These are phyloP conservation scores for Pseudomonodictys pantanalensis DNA, from an alignment of 495 filamentous ascomycete species.

Conservation along the genomic window DNA sequence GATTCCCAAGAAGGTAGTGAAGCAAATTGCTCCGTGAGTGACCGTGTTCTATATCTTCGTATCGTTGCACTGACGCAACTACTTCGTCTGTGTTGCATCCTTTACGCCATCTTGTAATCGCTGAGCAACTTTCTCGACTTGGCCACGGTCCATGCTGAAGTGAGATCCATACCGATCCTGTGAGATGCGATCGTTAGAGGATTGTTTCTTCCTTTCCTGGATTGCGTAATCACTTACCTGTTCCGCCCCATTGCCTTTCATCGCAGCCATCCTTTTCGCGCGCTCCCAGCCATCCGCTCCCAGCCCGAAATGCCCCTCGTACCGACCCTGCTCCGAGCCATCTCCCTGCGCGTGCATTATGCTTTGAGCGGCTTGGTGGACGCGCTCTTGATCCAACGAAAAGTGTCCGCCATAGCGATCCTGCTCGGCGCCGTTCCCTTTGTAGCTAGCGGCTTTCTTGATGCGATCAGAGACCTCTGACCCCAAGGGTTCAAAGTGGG, in stretches of 20 bases:
- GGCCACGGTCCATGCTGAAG: slow-evolving; percentile 1
- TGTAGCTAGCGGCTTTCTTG: not conserved
- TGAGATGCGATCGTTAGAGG: not conserved
- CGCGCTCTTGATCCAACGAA: slow-evolving; percentile 7
- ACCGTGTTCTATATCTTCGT: too few relatives aligned
- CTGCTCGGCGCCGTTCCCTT: slow-evolving; percentile 12
- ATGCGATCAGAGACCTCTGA: not conserved
- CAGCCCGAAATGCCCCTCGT: slow-evolving; percentile 13
- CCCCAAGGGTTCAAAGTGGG: slow-evolving; percentile 1
- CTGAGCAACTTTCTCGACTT: slow-evolving; percentile 1
- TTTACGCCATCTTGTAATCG: not conserved
- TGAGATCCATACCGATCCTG: slow-evolving; percentile 12
- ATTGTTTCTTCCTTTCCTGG: not conserved
- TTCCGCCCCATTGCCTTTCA: slow-evolving; percentile 6
- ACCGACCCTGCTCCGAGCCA: slow-evolving; percentile 11
- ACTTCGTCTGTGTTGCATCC: not conserved
- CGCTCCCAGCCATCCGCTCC: slow-evolving; percentile 9
- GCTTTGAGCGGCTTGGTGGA: slow-evolving; percentile 5
- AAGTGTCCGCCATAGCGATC: slow-evolving; percentile 14
- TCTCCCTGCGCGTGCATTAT: not conserved
- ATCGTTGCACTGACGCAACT: not conserved
- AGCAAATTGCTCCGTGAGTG: too few relatives aligned
- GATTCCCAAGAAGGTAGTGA: too few relatives aligned
- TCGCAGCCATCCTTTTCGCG: slow-evolving; percentile 1
- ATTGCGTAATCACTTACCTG: slow-evolving; percentile 4